phyloP scores from a whole-genome alignment of 2,329 filamentous ascomycete species.

The Sporothrix brunneoviolacea region DNA sequence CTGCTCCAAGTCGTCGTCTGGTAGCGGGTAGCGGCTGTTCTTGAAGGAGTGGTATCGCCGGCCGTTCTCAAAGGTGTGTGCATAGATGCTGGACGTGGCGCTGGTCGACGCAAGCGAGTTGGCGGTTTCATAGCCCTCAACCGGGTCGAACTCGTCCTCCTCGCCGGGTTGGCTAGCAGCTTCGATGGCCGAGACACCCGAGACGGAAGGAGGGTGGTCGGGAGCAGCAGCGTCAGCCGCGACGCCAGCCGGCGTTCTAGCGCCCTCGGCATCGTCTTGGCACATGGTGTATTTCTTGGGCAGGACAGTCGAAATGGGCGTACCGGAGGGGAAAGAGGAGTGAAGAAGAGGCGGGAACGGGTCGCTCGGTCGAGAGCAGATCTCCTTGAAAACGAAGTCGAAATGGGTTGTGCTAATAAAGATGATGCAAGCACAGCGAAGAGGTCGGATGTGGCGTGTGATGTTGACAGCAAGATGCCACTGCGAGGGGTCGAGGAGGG shows the following conservation, averaged over 20 bases:
- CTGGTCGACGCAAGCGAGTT: constrained; percentile 20
- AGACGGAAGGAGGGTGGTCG: background rate
- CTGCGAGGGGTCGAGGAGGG: background rate
- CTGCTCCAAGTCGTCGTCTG: constrained; percentile 40
- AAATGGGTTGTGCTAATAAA: no score
- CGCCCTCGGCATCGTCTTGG: background rate
- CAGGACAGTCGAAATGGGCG: no score
- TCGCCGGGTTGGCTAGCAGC: constrained; percentile 16
- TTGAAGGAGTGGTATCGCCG: constrained; percentile 25
- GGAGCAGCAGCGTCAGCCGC: background rate
- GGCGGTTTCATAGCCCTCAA: constrained; percentile 19
- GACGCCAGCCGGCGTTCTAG: background rate
- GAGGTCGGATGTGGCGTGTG: no score
- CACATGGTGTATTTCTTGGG: background rate
- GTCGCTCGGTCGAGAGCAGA: no score
- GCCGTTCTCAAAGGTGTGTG: constrained; percentile 23
- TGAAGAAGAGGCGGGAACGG: no score
- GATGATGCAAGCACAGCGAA: no score
- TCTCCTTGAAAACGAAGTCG: no score
- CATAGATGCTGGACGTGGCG: constrained; percentile 21
- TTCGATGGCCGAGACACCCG: constrained; percentile 16
- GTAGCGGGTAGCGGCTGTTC: constrained; percentile 24
- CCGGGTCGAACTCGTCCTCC: constrained; percentile 19
- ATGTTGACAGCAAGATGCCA: background rate
- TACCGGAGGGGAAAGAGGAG: no score